Evolutionary conservation across 1,284 basidiomycete genomes (phyloP).

Genomic region (Psilocybe mexicana): DNA sequence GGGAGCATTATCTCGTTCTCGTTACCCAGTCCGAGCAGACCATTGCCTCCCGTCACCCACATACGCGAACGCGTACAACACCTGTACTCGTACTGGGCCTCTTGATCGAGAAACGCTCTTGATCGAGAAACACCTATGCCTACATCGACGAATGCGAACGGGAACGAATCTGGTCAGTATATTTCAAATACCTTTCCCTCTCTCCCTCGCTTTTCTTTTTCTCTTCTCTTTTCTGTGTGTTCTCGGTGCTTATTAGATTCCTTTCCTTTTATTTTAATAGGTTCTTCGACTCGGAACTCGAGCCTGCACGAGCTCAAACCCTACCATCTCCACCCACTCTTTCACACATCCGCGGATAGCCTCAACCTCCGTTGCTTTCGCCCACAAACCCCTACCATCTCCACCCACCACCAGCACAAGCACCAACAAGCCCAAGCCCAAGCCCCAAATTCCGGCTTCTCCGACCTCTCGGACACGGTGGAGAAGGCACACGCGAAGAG

Average conservation of each 20-base stretch:
- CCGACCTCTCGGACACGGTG: slow-evolving; percentile 66
- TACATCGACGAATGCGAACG: no score
- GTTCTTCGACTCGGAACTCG: not conserved
- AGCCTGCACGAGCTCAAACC: not conserved
- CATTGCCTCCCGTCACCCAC: slow-evolving; percentile 8
- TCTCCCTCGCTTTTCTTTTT: no score
- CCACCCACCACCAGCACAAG: slow-evolving; percentile 5
- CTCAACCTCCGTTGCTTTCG: no score
- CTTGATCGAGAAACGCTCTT: no score
- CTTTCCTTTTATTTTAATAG: not conserved
- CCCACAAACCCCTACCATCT: not conserved
- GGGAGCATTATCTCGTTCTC: slow-evolving; percentile 24
- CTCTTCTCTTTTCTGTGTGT: not conserved
- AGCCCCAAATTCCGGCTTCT: slow-evolving; percentile 44
- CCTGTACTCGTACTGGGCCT: no score
- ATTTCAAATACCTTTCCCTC: no score
- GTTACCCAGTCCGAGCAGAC: slow-evolving; percentile 5
- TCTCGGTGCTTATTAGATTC: not conserved
- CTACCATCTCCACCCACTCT: not conserved
- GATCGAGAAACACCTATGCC: slow-evolving; percentile 20
- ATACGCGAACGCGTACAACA: not conserved
- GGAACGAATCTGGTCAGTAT: slow-evolving; percentile 11
- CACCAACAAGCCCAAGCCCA: slow-evolving; percentile 2
- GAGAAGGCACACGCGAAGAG: no score
- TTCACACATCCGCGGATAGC: no score